phyloP scores from a whole-genome alignment of 768 basidiomycete species.

The Postia placenta region DNA sequence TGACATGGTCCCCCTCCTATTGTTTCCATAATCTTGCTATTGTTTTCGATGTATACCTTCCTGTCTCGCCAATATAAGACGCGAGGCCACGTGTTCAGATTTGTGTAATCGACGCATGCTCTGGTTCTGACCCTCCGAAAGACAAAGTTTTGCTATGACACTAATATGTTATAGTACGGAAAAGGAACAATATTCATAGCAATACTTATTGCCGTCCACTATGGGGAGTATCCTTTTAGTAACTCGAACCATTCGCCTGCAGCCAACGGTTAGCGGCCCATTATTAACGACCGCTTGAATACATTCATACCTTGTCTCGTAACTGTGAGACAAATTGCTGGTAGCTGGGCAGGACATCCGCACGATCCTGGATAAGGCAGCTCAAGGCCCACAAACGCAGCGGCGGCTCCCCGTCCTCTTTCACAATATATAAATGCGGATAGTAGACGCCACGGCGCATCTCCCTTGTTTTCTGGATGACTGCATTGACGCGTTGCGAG shows the following conservation, averaged over 20 bases:
- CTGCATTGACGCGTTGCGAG: slow-evolving; percentile 91
- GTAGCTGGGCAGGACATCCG: slow-evolving; percentile 92
- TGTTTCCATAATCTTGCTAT: too few relatives aligned
- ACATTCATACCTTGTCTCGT: slow-evolving; percentile 72
- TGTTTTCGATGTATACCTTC: too few relatives aligned
- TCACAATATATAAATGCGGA: slow-evolving; percentile 93
- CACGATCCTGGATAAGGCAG: slow-evolving; percentile 90
- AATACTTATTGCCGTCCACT: neutral
- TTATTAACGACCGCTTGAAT: too few relatives aligned
- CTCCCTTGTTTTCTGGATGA: slow-evolving; percentile 92
- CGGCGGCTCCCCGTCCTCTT: slow-evolving; percentile 96
- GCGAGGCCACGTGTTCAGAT: neutral
- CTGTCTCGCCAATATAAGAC: neutral
- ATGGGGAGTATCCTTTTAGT: slow-evolving; percentile 5
- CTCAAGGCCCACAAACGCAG: slow-evolving; percentile 94
- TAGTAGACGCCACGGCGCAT: slow-evolving; percentile 89
- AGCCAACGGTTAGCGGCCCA: too few relatives aligned
- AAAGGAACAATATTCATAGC: neutral
- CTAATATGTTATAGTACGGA: neutral
- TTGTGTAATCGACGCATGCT: neutral
- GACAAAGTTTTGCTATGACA: too few relatives aligned
- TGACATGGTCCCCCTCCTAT: too few relatives aligned
- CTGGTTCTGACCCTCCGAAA: too few relatives aligned
- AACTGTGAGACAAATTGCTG: slow-evolving; percentile 88
- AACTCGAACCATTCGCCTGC: slow-evolving; percentile 20